Conservation (phyloP, 345 rosid genomes). For the Theobroma cacao region DNA sequence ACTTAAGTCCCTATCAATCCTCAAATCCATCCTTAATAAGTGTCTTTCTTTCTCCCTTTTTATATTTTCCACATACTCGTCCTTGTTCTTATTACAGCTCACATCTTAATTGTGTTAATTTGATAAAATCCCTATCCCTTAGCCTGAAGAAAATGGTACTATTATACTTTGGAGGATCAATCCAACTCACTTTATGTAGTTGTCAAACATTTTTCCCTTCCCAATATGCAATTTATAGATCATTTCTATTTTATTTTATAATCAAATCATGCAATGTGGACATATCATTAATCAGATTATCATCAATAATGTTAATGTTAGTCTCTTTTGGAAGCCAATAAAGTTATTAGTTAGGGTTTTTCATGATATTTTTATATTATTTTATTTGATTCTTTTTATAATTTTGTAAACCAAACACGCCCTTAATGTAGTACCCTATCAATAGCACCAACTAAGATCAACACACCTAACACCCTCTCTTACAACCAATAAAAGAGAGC, state of each 20-base stretch:
- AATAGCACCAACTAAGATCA: background rate
- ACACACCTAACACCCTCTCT: background rate
- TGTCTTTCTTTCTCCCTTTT: background rate
- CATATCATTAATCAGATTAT: background rate
- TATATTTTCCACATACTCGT: background rate
- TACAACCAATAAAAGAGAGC: background rate
- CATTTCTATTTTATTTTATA: background rate
- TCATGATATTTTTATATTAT: background rate
- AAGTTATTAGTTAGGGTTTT: background rate
- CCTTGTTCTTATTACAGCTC: background rate
- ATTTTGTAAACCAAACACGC: background rate
- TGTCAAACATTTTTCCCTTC: background rate
- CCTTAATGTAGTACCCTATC: background rate
- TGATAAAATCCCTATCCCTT: background rate
- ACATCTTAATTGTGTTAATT: background rate
- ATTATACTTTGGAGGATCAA: background rate
- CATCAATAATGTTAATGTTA: background rate
- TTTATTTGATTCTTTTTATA: background rate
- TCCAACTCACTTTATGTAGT: background rate
- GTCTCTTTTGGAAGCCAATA: background rate
- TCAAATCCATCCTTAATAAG: conserved; percentile 25
- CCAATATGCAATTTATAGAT: background rate
- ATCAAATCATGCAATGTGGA: background rate
- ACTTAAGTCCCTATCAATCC: conserved; percentile 28
- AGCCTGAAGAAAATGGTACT: background rate